These are phyloP conservation scores for Cocos nucifera DNA, from an alignment of 176 grass and related monocot species.

Conservation along the genomic window DNA sequence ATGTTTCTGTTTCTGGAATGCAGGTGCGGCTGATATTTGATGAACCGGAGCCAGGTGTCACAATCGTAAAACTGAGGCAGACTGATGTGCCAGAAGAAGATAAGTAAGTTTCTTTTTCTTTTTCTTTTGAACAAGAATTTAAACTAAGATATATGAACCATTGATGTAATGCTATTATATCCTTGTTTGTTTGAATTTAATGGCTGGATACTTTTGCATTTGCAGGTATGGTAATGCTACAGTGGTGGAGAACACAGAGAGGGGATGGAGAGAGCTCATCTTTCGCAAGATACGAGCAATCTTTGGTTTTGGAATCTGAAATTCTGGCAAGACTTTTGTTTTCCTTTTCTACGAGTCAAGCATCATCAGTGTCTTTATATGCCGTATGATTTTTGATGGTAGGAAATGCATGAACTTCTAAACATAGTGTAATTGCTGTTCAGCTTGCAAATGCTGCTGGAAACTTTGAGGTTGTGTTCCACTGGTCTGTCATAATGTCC, in stretches of 20 bases:
- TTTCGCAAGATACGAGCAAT: conserved; percentile 91
- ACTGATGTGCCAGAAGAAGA: conserved; percentile 94
- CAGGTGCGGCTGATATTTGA: conserved; percentile 82
- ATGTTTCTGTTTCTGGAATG: conserved; percentile 8
- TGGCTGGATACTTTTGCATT: conserved; percentile 8
- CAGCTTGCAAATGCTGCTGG: too few relatives aligned
- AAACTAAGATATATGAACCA: too few relatives aligned
- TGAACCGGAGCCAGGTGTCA: conserved; percentile 74
- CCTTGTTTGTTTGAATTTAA: too few relatives aligned
- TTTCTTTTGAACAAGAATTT: not conserved
- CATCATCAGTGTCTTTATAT: not conserved
- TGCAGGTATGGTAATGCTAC: conserved; percentile 82
- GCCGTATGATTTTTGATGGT: too few relatives aligned
- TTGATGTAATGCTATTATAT: too few relatives aligned
- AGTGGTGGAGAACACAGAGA: conserved; percentile 92
- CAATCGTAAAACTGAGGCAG: conserved; percentile 83
- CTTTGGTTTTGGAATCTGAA: conserved; percentile 85
- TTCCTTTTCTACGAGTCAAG: conserved; percentile 17
- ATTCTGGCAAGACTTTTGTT: conserved; percentile 14
- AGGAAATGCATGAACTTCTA: too few relatives aligned
- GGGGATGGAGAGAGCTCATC: conserved; percentile 88
- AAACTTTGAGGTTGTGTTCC: too few relatives aligned
- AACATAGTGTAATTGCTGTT: too few relatives aligned
- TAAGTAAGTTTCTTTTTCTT: conserved; percentile 35
- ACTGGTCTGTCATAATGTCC: too few relatives aligned